Evolutionary conservation across 768 basidiomycete species (phyloP).

Genomic region (Tubosaeta sp.): DNA sequence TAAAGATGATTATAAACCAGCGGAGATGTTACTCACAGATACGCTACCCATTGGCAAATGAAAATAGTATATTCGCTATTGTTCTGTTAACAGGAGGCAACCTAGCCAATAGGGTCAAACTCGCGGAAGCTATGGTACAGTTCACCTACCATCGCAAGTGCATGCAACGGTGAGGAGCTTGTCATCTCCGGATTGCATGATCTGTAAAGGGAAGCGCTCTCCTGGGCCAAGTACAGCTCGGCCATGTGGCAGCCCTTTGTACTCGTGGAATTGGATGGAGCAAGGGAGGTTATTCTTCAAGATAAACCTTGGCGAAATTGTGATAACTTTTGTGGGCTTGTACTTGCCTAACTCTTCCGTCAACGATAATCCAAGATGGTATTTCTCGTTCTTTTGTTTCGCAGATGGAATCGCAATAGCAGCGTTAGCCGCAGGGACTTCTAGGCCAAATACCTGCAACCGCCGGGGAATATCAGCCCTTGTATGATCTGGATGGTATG

Average conservation of each 20-base stretch:
- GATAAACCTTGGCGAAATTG: constrained; percentile 85
- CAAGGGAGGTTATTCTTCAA: constrained; percentile 75
- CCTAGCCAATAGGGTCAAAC: constrained; percentile 42
- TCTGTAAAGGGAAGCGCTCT: constrained; percentile 63
- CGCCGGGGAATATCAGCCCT: constrained; percentile 5
- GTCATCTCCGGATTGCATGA: constrained; percentile 60
- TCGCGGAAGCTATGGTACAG: not conserved
- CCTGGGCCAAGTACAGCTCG: constrained; percentile 61
- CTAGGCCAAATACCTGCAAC: constrained; percentile 74
- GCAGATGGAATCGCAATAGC: constrained; percentile 68
- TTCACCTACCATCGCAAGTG: constrained; percentile 67
- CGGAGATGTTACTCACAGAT: not conserved
- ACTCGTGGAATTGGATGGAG: constrained; percentile 78
- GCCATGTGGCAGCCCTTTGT: constrained; percentile 65
- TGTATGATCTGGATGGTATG: not conserved
- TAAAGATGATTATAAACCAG: constrained; percentile 29
- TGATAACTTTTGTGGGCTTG: constrained; percentile 92
- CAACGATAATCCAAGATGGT: constrained; percentile 88
- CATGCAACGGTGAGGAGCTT: constrained; percentile 81
- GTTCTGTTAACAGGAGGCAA: constrained; percentile 89
- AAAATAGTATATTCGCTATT: constrained; percentile 67
- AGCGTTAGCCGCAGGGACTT: constrained; percentile 88
- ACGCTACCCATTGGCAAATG: constrained; percentile 70
- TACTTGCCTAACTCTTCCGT: constrained; percentile 93
- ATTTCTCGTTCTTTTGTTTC: constrained; percentile 57